Base-by-base conservation (phyloP, 495 filamentous ascomycete genomes). In the Podospora tetraspora region DNA sequence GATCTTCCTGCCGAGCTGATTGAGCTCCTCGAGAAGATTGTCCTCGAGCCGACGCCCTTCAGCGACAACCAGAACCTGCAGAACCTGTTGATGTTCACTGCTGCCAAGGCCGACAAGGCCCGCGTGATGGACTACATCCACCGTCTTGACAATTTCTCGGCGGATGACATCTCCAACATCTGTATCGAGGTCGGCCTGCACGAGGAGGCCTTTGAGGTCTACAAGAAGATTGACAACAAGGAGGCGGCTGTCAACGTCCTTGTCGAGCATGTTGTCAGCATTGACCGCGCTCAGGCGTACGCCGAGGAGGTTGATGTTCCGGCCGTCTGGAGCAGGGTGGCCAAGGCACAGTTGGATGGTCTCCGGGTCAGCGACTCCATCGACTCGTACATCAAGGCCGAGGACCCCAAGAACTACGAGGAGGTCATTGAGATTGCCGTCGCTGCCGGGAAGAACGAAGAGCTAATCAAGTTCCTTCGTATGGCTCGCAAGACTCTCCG, bases 241-340 rank as follows among this genome's bases (percentile, higher is more conserved):
- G 82, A 87, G 64, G 90, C 90, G 24, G 96, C 96, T 30, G 89
- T 91, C 70, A 92, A 93, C 73, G 96, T 98, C 23, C 89, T 99
- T 19, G 92, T 99, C 58, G 95, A 99, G 75, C 90, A 99, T 75
- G 86, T 99, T 74, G 95, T 97, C 70, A 98, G 96, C 84, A 98
- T 99, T 76, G 96, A 99, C 76, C 90, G 96, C 70, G 94, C 96
- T 2, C 95, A 96, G 73, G 92, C 95, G 64, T 99, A 94, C 75
- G 96, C 95, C 24, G 96, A 99, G 75, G 92, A 93, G 69, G 92
- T 97, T 64, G 96, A 99, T 75, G 83, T 93, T 59, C 91, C 96
- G 8, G 93, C 97, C 73, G 96, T 99, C n/a, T 99, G 96, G 96
- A 98, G 95, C 84, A 92, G 89, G 83, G 93, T 99, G 70, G 96